Percentiles rank a stretch among this genome's conserved stretches.
These are phyloP conservation scores for Colletotrichum caudatum DNA, from an alignment of 2,329 filamentous ascomycete genomes.

Conservation along the genomic window DNA sequence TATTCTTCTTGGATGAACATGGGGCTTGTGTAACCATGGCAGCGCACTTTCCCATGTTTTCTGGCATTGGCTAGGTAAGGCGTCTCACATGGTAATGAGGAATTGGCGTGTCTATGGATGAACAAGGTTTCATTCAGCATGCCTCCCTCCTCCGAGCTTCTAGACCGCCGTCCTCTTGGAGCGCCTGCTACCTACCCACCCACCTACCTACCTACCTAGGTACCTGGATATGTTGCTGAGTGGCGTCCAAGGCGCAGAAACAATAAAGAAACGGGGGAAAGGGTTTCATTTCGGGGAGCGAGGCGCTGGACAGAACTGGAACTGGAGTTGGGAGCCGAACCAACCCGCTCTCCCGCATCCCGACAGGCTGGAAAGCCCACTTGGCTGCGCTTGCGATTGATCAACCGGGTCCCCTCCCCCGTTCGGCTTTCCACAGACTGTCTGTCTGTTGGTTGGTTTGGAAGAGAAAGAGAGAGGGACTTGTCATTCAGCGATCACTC, in stretches of 20 bases:
- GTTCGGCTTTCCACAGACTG: neutral
- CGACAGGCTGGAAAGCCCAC: slow-evolving; percentile 33
- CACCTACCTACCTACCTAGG: too few relatives aligned
- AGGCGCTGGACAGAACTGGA: neutral
- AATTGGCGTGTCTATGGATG: neutral
- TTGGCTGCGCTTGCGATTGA: neutral
- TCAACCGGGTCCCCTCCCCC: neutral
- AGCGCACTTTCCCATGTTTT: neutral
- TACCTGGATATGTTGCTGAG: too few relatives aligned
- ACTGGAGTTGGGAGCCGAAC: neutral
- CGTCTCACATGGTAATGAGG: neutral
- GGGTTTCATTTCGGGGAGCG: neutral
- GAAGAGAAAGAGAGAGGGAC: neutral
- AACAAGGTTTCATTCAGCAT: slow-evolving; percentile 22
- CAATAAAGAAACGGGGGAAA: neutral
- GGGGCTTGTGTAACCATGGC: neutral
- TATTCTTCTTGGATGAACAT: neutral
- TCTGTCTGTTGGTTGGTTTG: neutral
- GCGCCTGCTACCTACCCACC: neutral
- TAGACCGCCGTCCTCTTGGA: neutral
- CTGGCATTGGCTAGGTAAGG: neutral
- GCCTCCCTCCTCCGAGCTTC: slow-evolving; percentile 19
- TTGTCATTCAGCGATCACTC: neutral
- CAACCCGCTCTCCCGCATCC: slow-evolving; percentile 28
- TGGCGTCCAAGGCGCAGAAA: neutral